Conservation (phyloP, 768 basidiomycete genomes). For the Suillus brevipes region DNA sequence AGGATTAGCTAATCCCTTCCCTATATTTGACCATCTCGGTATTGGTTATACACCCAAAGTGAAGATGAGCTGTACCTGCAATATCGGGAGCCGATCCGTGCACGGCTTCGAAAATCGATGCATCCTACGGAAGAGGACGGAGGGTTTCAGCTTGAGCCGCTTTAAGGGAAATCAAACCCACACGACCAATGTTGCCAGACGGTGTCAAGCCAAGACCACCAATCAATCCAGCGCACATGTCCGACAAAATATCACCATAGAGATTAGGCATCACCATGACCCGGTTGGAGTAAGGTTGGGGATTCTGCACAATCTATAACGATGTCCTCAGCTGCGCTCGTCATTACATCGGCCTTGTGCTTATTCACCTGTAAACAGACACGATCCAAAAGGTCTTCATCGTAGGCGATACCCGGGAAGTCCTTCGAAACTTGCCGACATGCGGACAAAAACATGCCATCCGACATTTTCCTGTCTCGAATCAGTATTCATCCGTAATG, state of each 20-base stretch:
- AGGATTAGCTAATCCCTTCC: conserved; percentile 96
- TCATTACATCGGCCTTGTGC: not conserved
- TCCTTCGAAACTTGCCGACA: conserved; percentile 96
- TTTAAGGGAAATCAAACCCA: conserved; percentile 38
- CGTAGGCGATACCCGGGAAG: conserved; percentile 90
- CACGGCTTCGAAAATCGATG: conserved; percentile 99
- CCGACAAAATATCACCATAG: conserved; percentile 93
- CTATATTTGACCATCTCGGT: conserved; percentile 35
- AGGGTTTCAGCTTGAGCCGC: conserved; percentile 17
- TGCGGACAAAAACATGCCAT: conserved; percentile 98
- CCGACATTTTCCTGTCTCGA: conserved; percentile 91
- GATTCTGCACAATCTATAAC: conserved; percentile 84
- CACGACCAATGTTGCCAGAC: conserved; percentile 95
- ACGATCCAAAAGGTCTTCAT: conserved; percentile 96
- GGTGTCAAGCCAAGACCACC: conserved; percentile 97
- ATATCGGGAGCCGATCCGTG: conserved; percentile 99
- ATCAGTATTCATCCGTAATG: conserved; percentile 16
- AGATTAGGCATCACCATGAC: conserved; percentile 99
- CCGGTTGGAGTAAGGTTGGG: conserved; percentile 87
- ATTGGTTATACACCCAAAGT: not conserved
- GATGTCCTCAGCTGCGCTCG: not conserved
- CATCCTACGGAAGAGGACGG: conserved; percentile 58
- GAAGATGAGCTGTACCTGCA: conserved; percentile 57
- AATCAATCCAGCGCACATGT: conserved; percentile 98
- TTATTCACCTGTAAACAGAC: conserved; percentile 81